Base-by-base conservation (phyloP, 1,284 basidiomycete genomes). In the Apiotrichum porosum region DNA sequence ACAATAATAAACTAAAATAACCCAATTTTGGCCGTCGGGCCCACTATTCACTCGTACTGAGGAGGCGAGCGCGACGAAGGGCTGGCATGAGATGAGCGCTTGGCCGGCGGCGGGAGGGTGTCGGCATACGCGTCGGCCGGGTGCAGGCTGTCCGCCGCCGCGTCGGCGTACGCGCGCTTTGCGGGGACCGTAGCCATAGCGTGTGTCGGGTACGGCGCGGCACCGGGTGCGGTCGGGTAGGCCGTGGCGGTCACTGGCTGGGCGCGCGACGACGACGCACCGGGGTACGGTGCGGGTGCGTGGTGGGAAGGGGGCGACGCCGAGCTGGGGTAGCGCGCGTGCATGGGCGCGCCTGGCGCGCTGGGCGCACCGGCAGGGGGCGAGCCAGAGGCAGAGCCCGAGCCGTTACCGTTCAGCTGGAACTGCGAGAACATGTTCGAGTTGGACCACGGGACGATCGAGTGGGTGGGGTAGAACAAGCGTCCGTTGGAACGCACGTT, bases 391-490 rank as follows among this genome's bases (percentile, higher is more conserved):
- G 31, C 40, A 19, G 28, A 17, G 39, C 9, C 17, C 28, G 18
- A 19, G 30, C 39, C 12, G 28, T n/a, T n/a, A n/a, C n/a, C n/a
- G 4, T 37, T 19, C 22, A 49, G 21, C 21, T 37, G 41, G 51
- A 53, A 53, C 44, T 49, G 47, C 12, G 42, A 42, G 32, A 53
- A 53, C 51, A 53, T 53, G 31, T 42, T 17, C n/a, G 13, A 42
- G 47, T 53, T 42, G 31, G 42, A 24, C 51, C 51, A 53, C n/a
- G 51, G 51, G 3, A 53, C 51, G 9, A 37, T 37, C 24, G 35
- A 33, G 43, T 53, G 51, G 6, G 51, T 49, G 19, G 51, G 39
- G 43, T 53, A 53, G 43, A 28, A 53, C 17, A 28, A 21, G 3
- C 47, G 15, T 1, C 51, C 51, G 22, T 48, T 38, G n/a, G 40